phyloP scores from a whole-genome alignment of 306 rosid species.

The Vigna unguiculata region DNA sequence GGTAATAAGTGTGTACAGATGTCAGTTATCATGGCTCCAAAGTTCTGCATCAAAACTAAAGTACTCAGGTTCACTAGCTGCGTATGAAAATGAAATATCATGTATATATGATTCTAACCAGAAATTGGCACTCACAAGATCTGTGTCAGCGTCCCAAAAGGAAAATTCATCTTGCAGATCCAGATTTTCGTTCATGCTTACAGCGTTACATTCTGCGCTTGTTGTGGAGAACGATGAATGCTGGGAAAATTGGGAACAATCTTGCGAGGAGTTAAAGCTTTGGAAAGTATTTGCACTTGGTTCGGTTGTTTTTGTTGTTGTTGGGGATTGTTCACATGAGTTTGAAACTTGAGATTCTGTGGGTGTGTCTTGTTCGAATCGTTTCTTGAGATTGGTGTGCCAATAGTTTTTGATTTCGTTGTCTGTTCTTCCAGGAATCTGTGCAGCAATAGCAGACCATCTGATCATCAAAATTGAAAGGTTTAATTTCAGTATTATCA shows the following conservation, averaged over 20 bases:
- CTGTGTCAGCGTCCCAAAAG: slow-evolving; percentile 1
- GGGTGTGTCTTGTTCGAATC: neutral
- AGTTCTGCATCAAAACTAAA: slow-evolving; percentile 28
- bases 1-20: neutral
- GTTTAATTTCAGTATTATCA: neutral
- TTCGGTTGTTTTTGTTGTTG: neutral
- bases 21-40: slow-evolving; percentile 18
- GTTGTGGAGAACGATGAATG: neutral
- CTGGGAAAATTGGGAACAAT: neutral
- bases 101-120: slow-evolving; percentile 25
- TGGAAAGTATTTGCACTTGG: neutral
- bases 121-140: neutral
- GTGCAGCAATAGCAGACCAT: slow-evolving; percentile 45
- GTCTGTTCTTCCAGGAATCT: slow-evolving; percentile 44
- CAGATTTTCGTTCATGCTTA: neutral
- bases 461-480: neutral
- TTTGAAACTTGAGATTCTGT: neutral
- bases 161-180: slow-evolving; percentile 3
- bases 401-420: slow-evolving; percentile 43
- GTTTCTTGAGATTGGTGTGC: slow-evolving; percentile 45
- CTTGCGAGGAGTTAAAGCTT: neutral
- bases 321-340: neutral
- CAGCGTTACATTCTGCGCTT: neutral
- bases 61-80: neutral
- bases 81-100: neutral